Percentiles rank a stretch among this genome's conserved stretches.
These are phyloP conservation scores for Candida broadrunensis DNA, from an alignment of 805 yeast genomes.

Conservation along the genomic window DNA sequence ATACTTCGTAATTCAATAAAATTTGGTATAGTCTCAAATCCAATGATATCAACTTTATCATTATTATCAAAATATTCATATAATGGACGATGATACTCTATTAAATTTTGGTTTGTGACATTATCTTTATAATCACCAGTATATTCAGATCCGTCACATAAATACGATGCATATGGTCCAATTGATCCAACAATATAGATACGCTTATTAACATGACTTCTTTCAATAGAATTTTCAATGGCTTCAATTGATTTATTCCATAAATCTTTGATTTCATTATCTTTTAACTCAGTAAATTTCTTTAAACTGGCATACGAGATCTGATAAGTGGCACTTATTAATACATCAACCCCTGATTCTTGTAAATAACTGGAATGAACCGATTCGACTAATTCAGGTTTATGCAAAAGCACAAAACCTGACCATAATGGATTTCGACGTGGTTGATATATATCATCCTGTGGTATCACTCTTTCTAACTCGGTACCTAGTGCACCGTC, in stretches of 20 bases:
- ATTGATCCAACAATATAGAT: slow-evolving; percentile 55
- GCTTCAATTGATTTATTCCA: slow-evolving; percentile 24
- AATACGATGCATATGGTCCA: slow-evolving; percentile 76
- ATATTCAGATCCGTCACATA: slow-evolving; percentile 70
- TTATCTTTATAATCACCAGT: slow-evolving; percentile 58
- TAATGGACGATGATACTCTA: slow-evolving; percentile 48
- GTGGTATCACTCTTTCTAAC: slow-evolving; percentile 46
- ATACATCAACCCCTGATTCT: slow-evolving; percentile 51
- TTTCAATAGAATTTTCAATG: slow-evolving; percentile 15
- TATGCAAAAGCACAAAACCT: slow-evolving; percentile 45
- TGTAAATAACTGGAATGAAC: slow-evolving; percentile 50
- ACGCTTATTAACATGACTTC: slow-evolving; percentile 2
- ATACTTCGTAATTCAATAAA: slow-evolving; percentile 53
- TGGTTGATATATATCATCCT: slow-evolving; percentile 15
- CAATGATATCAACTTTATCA: slow-evolving; percentile 52
- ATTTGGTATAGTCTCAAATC: slow-evolving; percentile 73
- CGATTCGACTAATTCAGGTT: slow-evolving; percentile 41
- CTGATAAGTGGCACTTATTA: slow-evolving; percentile 62
- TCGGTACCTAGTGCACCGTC: slow-evolving; percentile 73
- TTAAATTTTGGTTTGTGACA: slow-evolving; percentile 22
- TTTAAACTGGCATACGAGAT: slow-evolving; percentile 43
- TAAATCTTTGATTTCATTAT: slow-evolving; percentile 11
- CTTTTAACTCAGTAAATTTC: slow-evolving; percentile 14
- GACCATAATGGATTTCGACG: slow-evolving; percentile 56
- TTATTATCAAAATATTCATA: slow-evolving; percentile 35